These are phyloP conservation scores for Yarrowia deformans DNA, from an alignment of 805 yeast genomes.

Conservation along the genomic window DNA sequence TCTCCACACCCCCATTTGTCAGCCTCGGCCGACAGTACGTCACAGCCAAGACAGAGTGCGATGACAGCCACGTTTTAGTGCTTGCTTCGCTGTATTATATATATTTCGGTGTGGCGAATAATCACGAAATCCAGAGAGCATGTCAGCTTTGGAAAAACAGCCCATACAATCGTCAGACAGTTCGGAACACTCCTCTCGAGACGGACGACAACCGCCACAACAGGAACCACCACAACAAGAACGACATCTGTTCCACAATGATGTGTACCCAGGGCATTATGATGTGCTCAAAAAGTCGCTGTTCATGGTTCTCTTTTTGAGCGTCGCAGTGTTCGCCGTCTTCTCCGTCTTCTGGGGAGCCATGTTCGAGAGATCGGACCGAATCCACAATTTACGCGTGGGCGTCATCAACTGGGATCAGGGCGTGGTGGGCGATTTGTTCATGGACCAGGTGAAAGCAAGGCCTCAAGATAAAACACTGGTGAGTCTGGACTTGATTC, in stretches of 20 bases:
- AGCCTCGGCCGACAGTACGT: conserved; percentile 27
- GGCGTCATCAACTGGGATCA: conserved; percentile 54
- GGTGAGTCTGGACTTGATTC: background rate
- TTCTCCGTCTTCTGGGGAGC: conserved; percentile 62
- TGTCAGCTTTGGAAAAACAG: conserved; percentile 5
- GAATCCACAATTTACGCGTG: conserved; percentile 52
- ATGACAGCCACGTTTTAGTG: background rate
- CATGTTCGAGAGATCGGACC: conserved; percentile 49
- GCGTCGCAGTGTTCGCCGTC: conserved; percentile 47
- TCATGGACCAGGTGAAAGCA: background rate
- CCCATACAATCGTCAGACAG: conserved; percentile 1
- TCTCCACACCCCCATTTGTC: conserved; percentile 18
- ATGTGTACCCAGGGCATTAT: conserved; percentile 1
- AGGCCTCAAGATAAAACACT: background rate
- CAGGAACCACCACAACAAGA: background rate
- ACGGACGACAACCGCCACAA: too few relatives aligned
- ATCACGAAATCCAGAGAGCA: background rate
- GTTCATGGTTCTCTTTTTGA: conserved; percentile 7
- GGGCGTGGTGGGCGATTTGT: conserved; percentile 40
- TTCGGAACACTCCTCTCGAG: background rate
- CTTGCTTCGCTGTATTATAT: background rate
- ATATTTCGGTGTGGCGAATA: background rate
- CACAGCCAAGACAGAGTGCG: background rate
- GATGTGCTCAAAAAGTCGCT: conserved; percentile 8
- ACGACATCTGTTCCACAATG: background rate